A percentile compares a stretch with the other conserved stretches of the same genome.
phyloP scores from a whole-genome alignment of 805 yeast genomes.

The Kluyveromyces lactis region DNA sequence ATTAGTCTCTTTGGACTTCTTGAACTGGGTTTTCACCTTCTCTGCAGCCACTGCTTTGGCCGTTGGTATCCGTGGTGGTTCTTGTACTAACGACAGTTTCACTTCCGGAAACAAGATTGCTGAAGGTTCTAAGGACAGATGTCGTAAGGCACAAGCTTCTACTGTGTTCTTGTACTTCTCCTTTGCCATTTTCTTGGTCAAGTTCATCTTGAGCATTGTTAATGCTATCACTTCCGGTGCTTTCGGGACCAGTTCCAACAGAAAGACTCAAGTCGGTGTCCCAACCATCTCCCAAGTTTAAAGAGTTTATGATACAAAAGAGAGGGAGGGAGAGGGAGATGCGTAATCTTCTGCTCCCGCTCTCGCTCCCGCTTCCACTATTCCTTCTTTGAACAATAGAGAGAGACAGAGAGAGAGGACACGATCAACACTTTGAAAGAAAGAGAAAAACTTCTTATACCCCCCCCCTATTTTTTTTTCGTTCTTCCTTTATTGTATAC shows the following conservation, averaged over 20 bases:
- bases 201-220: constrained; percentile 43
- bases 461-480: too few relatives aligned
- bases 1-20: constrained; percentile 67
- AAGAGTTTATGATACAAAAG: too few relatives aligned
- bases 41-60: constrained; percentile 94
- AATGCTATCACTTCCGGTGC: constrained; percentile 52
- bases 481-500: too few relatives aligned
- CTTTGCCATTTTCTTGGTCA: constrained; percentile 63
- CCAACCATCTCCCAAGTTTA: constrained; percentile 88
- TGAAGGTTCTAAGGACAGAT: constrained; percentile 74
- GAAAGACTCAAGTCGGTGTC: constrained; percentile 63
- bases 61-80: constrained; percentile 78
- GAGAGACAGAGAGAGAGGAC: too few relatives aligned
- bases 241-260: constrained; percentile 38
- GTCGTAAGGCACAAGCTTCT: constrained; percentile 90
- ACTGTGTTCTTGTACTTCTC: constrained; percentile 80
- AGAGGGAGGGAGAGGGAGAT: not conserved
- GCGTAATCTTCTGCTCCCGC: too few relatives aligned
- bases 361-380: too few relatives aligned
- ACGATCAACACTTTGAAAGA: too few relatives aligned
- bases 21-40: constrained; percentile 86
- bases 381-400: too few relatives aligned
- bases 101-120: constrained; percentile 56
- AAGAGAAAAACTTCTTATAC: too few relatives aligned
- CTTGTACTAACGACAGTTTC: constrained; percentile 66